phyloP scores from a whole-genome alignment of 2,329 filamentous ascomycete genomes.

The Diaporthe longicolla region DNA sequence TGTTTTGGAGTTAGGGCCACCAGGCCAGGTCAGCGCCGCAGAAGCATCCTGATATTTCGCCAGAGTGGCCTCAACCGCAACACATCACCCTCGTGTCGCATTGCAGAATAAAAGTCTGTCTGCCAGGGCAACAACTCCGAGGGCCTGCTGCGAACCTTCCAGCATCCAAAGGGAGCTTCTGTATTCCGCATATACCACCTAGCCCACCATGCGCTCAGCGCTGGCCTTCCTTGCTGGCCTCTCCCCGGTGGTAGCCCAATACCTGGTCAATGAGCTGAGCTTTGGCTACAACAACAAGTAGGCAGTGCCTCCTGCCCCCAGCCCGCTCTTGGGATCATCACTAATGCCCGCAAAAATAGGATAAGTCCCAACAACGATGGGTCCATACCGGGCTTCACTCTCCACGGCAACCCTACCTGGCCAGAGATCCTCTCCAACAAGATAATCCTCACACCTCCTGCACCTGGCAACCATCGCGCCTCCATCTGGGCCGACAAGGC shows the following conservation, averaged over 20 bases:
- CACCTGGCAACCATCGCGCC: conserved; percentile 87
- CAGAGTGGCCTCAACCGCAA: conserved; percentile 42
- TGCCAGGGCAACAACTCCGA: conserved; percentile 19
- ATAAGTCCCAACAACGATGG: conserved; percentile 74
- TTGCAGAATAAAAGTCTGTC: conserved; percentile 22
- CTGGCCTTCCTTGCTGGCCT: conserved; percentile 59
- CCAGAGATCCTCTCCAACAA: conserved; percentile 87
- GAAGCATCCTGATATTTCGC: conserved; percentile 41
- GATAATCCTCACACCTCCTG: conserved; percentile 89
- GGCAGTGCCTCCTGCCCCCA: conserved; percentile 17
- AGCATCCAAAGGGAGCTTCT: conserved; percentile 35
- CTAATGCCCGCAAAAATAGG: conserved; percentile 55
- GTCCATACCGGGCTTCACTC: conserved; percentile 67
- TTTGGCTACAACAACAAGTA: conserved; percentile 81
- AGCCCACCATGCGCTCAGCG: conserved; percentile 59
- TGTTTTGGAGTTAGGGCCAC: conserved; percentile 38
- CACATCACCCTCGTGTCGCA: conserved; percentile 21
- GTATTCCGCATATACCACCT: conserved; percentile 15
- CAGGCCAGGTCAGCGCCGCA: conserved; percentile 34
- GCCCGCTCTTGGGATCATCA: conserved; percentile 16
- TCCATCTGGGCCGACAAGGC: conserved; percentile 82
- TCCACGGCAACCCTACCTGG: conserved; percentile 66
- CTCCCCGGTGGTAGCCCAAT: conserved; percentile 71
- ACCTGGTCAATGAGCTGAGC: conserved; percentile 79
- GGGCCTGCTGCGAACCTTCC: conserved; percentile 17